These are phyloP conservation scores for Hapsidospora chrysogenum DNA, from an alignment of 495 filamentous ascomycete species.

Conservation along the genomic window DNA sequence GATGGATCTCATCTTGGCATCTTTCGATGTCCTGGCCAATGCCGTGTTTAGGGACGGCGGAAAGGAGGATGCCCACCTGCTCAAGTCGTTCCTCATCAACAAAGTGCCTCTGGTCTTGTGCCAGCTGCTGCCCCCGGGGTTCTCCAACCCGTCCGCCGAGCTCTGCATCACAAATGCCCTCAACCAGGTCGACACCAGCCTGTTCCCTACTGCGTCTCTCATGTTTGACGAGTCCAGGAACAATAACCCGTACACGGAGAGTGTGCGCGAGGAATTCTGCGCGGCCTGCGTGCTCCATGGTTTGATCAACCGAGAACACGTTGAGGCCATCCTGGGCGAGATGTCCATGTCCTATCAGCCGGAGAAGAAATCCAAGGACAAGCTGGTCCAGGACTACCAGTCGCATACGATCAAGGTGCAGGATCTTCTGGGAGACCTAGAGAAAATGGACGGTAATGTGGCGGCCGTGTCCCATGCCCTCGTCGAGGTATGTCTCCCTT, in stretches of 20 bases:
- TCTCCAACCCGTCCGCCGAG: slow-evolving; percentile 42
- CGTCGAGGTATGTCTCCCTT: slow-evolving; percentile 40
- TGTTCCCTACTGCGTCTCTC: slow-evolving; percentile 63
- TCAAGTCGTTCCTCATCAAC: slow-evolving; percentile 85
- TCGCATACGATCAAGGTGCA: slow-evolving; percentile 55
- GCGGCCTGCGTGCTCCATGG: slow-evolving; percentile 80
- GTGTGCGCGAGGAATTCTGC: slow-evolving; percentile 80
- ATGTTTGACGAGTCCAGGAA: slow-evolving; percentile 62
- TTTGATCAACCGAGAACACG: slow-evolving; percentile 59
- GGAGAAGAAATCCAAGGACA: slow-evolving; percentile 59
- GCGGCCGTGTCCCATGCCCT: slow-evolving; percentile 75
- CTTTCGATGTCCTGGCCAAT: slow-evolving; percentile 81
- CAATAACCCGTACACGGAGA: slow-evolving; percentile 56
- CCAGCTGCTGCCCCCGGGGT: slow-evolving; percentile 1
- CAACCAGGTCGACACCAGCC: slow-evolving; percentile 55
- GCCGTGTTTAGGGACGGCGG: slow-evolving; percentile 67
- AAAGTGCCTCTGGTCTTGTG: slow-evolving; percentile 67
- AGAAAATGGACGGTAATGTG: slow-evolving; percentile 89
- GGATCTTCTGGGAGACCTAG: slow-evolving; percentile 59
- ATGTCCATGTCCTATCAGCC: slow-evolving; percentile 72
- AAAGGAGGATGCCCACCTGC: slow-evolving; percentile 50
- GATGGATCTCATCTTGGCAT: slow-evolving; percentile 66
- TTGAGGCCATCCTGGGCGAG: slow-evolving; percentile 69
- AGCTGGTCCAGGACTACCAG: slow-evolving; percentile 56
- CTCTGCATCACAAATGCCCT: slow-evolving; percentile 68